Evolutionary conservation across 2,329 filamentous ascomycete species (phyloP).

Genomic region (Stemphylium lycopersici): DNA sequence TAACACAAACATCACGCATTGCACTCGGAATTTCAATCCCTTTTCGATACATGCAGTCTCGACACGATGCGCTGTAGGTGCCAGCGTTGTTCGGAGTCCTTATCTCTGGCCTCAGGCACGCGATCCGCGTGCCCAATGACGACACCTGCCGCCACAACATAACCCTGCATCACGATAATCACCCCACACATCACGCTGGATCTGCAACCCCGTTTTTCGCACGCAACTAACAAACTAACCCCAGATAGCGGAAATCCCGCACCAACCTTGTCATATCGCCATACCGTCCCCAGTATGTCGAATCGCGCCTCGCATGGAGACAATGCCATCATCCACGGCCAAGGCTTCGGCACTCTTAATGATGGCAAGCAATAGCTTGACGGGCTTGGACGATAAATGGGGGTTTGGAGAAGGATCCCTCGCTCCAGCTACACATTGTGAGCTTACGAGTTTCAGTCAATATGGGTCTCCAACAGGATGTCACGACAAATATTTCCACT

Average conservation of each 20-base stretch:
- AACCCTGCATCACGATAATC: not conserved
- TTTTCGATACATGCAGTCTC: not conserved
- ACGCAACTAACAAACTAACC: not conserved
- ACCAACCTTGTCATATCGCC: constrained; percentile 10
- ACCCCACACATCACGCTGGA: not conserved
- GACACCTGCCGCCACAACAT: constrained; percentile 1
- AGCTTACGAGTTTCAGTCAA: not conserved
- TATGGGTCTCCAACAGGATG: constrained; percentile 3
- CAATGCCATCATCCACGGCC: not conserved
- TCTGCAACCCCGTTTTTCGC: not conserved
- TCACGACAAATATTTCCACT: not conserved
- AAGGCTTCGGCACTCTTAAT: not conserved
- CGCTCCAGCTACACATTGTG: not conserved
- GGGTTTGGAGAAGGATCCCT: not conserved
- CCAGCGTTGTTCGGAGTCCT: not conserved
- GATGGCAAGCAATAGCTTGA: not conserved
- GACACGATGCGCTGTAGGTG: not conserved
- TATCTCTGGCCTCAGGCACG: constrained; percentile 7
- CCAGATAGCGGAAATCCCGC: not conserved
- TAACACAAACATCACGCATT: too few relatives aligned
- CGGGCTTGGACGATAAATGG: not conserved
- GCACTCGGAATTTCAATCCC: too few relatives aligned
- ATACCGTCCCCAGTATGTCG: constrained; percentile 11
- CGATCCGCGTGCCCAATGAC: constrained; percentile 4
- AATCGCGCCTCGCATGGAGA: not conserved